Evolutionary conservation across 345 rosid genomes (phyloP).

Genomic region (Melastoma malabathricum): DNA sequence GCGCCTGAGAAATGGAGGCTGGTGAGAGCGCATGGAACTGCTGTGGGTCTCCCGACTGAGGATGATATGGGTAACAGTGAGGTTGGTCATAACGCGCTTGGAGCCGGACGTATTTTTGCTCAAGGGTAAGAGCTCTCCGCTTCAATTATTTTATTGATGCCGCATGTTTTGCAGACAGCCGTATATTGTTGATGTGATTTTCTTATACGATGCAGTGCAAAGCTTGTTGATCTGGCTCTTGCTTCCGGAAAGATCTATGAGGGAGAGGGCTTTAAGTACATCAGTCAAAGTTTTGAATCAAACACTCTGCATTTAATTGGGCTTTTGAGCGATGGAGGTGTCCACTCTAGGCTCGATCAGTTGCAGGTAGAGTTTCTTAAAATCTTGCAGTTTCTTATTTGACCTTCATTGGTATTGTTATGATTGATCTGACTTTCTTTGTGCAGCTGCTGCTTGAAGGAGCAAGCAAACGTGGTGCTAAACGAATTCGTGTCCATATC

Average conservation of each 20-base stretch:
- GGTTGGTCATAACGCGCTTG: conserved; percentile 97
- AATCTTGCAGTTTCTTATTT: not conserved
- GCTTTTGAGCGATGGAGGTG: conserved; percentile 90
- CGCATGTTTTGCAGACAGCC: not conserved
- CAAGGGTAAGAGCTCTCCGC: conserved; percentile 39
- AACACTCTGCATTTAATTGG: conserved; percentile 85
- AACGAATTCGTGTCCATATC: conserved; percentile 75
- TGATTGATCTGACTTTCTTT: conserved; percentile 4
- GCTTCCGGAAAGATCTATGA: conserved; percentile 78
- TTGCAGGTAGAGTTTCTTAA: conserved; percentile 36
- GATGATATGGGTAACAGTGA: conserved; percentile 99
- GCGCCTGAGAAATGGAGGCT: conserved; percentile 84
- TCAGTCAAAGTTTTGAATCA: conserved; percentile 37
- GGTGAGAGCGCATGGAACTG: conserved; percentile 78
- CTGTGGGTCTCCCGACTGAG: conserved; percentile 90
- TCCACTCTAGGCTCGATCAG: conserved; percentile 93
- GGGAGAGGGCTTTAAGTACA: conserved; percentile 77
- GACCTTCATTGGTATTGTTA: not conserved
- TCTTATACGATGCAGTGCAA: conserved; percentile 40
- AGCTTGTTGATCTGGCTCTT: conserved; percentile 87
- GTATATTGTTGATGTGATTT: not conserved
- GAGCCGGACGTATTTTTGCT: conserved; percentile 91
- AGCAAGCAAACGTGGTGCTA: conserved; percentile 71
- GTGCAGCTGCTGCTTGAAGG: conserved; percentile 75
- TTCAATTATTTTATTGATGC: not conserved